Conservation (phyloP, 1,284 basidiomycete genomes). For the Phylloboletellus chloephorus region DNA sequence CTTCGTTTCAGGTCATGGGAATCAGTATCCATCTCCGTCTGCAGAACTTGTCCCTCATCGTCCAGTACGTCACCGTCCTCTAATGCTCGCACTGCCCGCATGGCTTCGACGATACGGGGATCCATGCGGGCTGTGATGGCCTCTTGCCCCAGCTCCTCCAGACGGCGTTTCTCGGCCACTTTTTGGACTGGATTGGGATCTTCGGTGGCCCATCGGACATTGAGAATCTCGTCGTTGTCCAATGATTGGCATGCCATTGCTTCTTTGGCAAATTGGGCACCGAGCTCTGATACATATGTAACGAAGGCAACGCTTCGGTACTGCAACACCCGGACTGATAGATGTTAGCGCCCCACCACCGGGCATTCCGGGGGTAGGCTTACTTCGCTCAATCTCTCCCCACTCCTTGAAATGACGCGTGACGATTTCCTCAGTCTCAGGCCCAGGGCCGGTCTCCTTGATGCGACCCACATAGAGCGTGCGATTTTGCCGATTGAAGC, state of each 20-base stretch:
- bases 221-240: conserved; percentile 96
- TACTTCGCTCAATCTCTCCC: conserved; percentile 92
- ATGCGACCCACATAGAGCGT: conserved; percentile 95
- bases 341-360: conserved; percentile 8
- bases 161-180: conserved; percentile 72
- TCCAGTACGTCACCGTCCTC: conserved; percentile 72
- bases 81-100: conserved; percentile 73
- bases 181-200: conserved; percentile 91
- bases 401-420: conserved; percentile 93
- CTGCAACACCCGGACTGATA: conserved; percentile 81
- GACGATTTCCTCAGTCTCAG: conserved; percentile 87
- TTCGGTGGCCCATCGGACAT: conserved; percentile 96
- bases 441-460: conserved; percentile 82
- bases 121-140: conserved; percentile 83
- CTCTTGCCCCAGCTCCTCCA: conserved; percentile 78
- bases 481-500: conserved; percentile 89
- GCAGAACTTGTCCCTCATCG: conserved; percentile 38
- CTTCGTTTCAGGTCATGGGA: conserved; percentile 39
- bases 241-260: conserved; percentile 98
- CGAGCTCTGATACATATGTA: conserved; percentile 82
- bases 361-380: conserved; percentile 33
- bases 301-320: conserved; percentile 97
- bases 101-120: conserved; percentile 80
- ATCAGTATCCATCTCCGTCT: conserved; percentile 32
- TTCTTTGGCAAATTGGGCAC: conserved; percentile 97